Conservation (phyloP, 108 stramenopile species). For the Pseudonitzschia multiseries region DNA sequence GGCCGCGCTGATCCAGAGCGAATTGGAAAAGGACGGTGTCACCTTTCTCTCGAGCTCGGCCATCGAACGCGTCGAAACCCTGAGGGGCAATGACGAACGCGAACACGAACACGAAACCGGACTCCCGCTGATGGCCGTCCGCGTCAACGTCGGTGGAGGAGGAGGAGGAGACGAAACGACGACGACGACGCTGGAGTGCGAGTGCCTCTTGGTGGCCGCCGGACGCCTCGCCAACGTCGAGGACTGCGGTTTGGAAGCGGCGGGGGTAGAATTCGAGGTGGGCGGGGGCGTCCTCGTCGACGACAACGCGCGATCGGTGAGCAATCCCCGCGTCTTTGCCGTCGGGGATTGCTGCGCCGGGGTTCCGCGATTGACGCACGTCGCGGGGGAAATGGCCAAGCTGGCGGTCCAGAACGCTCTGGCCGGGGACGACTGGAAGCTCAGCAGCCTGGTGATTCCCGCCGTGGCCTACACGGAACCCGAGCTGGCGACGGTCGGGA, state of each 20-base stretch:
- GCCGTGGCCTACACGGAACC: conserved; percentile 95
- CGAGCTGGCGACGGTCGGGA: conserved; percentile 91
- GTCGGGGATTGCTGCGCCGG: conserved; percentile 92
- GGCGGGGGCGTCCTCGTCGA: conserved; percentile 83
- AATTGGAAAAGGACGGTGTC: conserved; percentile 76
- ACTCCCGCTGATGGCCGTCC: conserved; percentile 70
- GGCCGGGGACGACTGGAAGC: conserved; percentile 82
- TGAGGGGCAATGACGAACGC: conserved; percentile 25
- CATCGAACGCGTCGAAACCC: conserved; percentile 53
- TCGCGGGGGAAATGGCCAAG: conserved; percentile 93
- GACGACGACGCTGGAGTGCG: conserved; percentile 70
- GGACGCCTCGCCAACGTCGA: conserved; percentile 91
- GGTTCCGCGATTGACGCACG: conserved; percentile 86
- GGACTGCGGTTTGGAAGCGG: conserved; percentile 85
- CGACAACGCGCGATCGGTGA: conserved; percentile 76
- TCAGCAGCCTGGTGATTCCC: conserved; percentile 87
- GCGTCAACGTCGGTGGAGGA: too few relatives aligned
- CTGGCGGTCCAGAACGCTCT: conserved; percentile 91
- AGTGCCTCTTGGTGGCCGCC: conserved; percentile 87
- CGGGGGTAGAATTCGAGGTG: conserved; percentile 73
- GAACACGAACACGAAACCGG: conserved; percentile 3
- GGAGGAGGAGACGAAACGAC: too few relatives aligned
- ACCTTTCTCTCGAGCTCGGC: conserved; percentile 53
- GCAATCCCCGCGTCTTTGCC: conserved; percentile 86
- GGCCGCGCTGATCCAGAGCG: conserved; percentile 50